Conservation (phyloP, 345 rosid species). For the Heritiera fomes region DNA sequence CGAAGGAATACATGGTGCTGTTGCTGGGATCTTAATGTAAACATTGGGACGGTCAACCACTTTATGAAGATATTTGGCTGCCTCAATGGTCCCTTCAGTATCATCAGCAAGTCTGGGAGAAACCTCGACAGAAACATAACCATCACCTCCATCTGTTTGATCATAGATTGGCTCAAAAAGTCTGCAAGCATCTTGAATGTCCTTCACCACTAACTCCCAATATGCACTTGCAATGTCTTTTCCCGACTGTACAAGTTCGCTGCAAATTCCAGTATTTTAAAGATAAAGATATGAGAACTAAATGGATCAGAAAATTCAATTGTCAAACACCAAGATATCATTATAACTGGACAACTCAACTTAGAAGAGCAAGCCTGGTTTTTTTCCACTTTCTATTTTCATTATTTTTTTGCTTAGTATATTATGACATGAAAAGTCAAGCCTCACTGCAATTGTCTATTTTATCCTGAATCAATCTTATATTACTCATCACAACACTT, state of each 20-base stretch:
- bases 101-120: slow-evolving; percentile 96
- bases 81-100: slow-evolving; percentile 81
- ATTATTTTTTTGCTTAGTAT: neutral
- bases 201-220: slow-evolving; percentile 98
- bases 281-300: neutral
- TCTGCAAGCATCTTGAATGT: slow-evolving; percentile 96
- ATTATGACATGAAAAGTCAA: slow-evolving; percentile 3
- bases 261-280: slow-evolving; percentile 31
- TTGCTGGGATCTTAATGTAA: slow-evolving; percentile 95
- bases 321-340: neutral
- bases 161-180: slow-evolving; percentile 94
- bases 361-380: neutral
- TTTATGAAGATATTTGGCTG: slow-evolving; percentile 86
- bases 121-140: slow-evolving; percentile 97
- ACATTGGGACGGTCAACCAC: slow-evolving; percentile 82
- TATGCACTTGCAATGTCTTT: slow-evolving; percentile 84
- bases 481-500: neutral
- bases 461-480: no score
- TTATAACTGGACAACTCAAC: neutral
- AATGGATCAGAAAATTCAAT: neutral
- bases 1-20: slow-evolving; percentile 83
- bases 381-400: neutral
- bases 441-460: neutral
- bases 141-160: slow-evolving; percentile 88
- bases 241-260: slow-evolving; percentile 89